These are phyloP conservation scores for Thelephora aurantiotincta DNA, from an alignment of 768 basidiomycete genomes.

Conservation along the genomic window DNA sequence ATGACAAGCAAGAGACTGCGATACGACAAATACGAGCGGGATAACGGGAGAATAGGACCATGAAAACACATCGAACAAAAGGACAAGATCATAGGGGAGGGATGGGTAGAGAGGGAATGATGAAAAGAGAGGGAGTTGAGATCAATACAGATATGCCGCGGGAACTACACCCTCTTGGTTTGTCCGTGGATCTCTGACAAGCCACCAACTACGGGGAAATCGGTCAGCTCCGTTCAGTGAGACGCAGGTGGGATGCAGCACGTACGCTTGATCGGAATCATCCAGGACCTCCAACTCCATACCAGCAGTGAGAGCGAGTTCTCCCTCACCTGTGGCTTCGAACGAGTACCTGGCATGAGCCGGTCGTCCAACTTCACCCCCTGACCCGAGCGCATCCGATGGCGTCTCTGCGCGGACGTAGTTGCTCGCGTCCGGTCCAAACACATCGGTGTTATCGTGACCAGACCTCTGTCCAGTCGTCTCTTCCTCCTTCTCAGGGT, in stretches of 20 bases:
- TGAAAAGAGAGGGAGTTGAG: conserved; percentile 5
- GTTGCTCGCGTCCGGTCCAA: conserved; percentile 61
- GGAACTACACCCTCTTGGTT: conserved; percentile 86
- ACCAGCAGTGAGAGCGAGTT: conserved; percentile 55
- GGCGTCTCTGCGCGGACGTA: conserved; percentile 75
- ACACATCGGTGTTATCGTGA: conserved; percentile 29
- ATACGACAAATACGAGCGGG: neutral
- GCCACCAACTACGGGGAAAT: conserved; percentile 69
- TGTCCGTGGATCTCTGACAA: conserved; percentile 64
- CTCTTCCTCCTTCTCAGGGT: conserved; percentile 41
- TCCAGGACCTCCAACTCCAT: conserved; percentile 65
- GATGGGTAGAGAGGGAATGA: no score
- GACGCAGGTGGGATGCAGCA: conserved; percentile 11
- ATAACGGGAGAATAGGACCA: conserved; percentile 6
- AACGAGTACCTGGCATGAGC: conserved; percentile 78
- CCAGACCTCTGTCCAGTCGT: conserved; percentile 16
- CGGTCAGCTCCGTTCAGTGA: conserved; percentile 8
- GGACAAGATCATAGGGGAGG: neutral
- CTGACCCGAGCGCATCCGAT: conserved; percentile 50
- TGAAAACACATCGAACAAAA: conserved; percentile 2
- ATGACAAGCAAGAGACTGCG: conserved; percentile 11
- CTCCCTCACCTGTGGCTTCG: conserved; percentile 66
- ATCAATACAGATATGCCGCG: conserved; percentile 76
- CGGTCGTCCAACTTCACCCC: conserved; percentile 50
- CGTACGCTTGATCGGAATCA: conserved; percentile 69